phyloP scores from a whole-genome alignment of 805 yeast species.

The Metschnikowia borealis region DNA sequence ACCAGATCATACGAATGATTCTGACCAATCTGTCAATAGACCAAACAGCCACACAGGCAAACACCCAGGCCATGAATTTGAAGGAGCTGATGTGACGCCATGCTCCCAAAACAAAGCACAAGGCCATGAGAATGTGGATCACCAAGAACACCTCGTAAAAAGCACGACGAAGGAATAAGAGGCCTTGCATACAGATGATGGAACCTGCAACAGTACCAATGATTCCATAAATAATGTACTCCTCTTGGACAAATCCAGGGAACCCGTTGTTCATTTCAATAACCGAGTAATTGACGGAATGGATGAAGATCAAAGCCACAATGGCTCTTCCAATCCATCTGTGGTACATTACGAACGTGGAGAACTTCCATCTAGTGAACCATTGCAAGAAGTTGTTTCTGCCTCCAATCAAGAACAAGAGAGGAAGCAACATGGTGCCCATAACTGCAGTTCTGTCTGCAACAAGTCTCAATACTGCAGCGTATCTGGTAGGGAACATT shows the following conservation, averaged over 20 bases:
- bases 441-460: slow-evolving; percentile 17
- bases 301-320: slow-evolving; percentile 15
- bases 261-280: slow-evolving; percentile 1
- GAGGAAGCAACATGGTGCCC: slow-evolving; percentile 16
- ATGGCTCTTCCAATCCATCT: slow-evolving; percentile 19
- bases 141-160: slow-evolving; percentile 17
- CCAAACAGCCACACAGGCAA: slow-evolving; percentile 26
- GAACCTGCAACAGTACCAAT: slow-evolving; percentile 12
- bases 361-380: slow-evolving; percentile 18
- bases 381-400: slow-evolving; percentile 19
- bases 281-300: slow-evolving; percentile 12
- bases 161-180: slow-evolving; percentile 13
- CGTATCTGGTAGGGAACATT: slow-evolving; percentile 22
- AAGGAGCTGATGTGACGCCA: slow-evolving; percentile 15
- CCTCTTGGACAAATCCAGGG: slow-evolving; percentile 5
- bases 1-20: slow-evolving; percentile 23
- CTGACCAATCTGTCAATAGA: slow-evolving; percentile 32
- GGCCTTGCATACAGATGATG: slow-evolving; percentile 17
- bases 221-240: slow-evolving; percentile 14
- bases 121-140: slow-evolving; percentile 17
- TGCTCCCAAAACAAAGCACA: slow-evolving; percentile 14
- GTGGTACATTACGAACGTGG: slow-evolving; percentile 17
- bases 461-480: slow-evolving; percentile 10
- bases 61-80: slow-evolving; percentile 12
- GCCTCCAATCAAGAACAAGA: slow-evolving; percentile 18